Evolutionary conservation across 352 stramenopile species (phyloP), one percentile per base, ranked within the genome.

Genomic region (Pythium aquatile): DNA sequence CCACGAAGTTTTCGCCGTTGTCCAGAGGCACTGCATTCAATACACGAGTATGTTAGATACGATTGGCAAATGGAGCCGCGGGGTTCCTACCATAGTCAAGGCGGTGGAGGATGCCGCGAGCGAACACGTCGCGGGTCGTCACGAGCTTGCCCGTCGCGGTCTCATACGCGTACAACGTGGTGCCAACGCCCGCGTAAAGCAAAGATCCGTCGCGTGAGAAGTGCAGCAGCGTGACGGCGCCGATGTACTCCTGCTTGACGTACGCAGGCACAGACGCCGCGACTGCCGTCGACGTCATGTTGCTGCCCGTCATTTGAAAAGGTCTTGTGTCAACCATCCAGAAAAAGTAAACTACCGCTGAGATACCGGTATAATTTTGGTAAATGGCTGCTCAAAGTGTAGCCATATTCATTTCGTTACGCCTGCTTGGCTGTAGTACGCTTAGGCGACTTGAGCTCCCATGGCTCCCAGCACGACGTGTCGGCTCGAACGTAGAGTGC

Each of bases 201-300:
- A 94, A 33, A 48, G 76, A 83, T 2, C 85, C 86, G 68, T 90
- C 70, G 3, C 55, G 47, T 1, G 85, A 92, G 72, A 95, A 96
- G 35, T 76, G 73, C 49, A 93, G 66, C 53, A 93, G 72, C 65
- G 87, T 95, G 56, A 96, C 87, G n/a, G 87, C 83, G 57, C 87
- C 86, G 17, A 94, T 57, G 69, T 87, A 94, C 64, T 90, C 81
- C 59, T 80, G 74, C 69, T 94, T 96, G 5, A 63, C 62, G 62
- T 67, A 81, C 53, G 49, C 29, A 1, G 54, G 39, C 35, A 24
- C 47, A 3, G 28, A 20, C 13, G 37, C n/a, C 17, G 16, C n/a
- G 55, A 29, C 13, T 14, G 24, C 14, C 24, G 44, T 5, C 56
- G 46, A 17, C 40, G 29, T 35, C 52, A 58, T 63, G 17, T 28